Base-by-base conservation (phyloP, 2,329 filamentous ascomycete genomes). In the Clonostachys rhizophaga region DNA sequence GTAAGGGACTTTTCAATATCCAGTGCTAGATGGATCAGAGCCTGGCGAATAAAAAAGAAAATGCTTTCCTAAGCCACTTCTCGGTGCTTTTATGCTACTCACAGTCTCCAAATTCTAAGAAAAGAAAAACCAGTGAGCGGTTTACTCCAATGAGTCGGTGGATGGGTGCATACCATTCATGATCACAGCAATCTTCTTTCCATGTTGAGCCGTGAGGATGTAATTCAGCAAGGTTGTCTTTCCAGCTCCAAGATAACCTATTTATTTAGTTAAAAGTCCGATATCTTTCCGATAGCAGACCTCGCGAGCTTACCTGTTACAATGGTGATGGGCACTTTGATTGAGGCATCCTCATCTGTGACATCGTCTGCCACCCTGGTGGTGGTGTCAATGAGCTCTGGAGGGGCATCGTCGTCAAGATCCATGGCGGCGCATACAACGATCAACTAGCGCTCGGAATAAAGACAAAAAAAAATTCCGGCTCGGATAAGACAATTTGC, bases 1-100 rank as follows among this genome's bases (percentile, higher is more conserved):
- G 92, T 97, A 52, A 99, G 76, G 40, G 91, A 91, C 64, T 96
- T 96, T 66, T 99, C 94, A 54, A 99, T 96, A 60, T 97, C 92
- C 57, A 91, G 78, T 47, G 92, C 89, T 91, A 49, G n/a, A 40
- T 34, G 16, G 5, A 5, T 34, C 13, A 43, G 43, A 44, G 24
- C 14, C 20, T 30, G 24, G 24, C 8, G 24, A 30, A 30, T 9
- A 30, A 30, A 30, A 30, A 10, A 10, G 4, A 14, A 34, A 10
- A 43, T 34, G 13, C 24, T 33, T 12, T 43, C 41, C 16, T 14
- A 14, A 20, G 6, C 6, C 17, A 7, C 7, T 20, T 34, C 18
- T 13, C 30, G 16, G 14, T 10, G 9, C 2, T 2, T 30, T 30
- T 10, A 41, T 35, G 30, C 40, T 12, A 66, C 81, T 71, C 70